phyloP scores from a whole-genome alignment of 2,329 filamentous ascomycete genomes.

The Diplodia seriata region DNA sequence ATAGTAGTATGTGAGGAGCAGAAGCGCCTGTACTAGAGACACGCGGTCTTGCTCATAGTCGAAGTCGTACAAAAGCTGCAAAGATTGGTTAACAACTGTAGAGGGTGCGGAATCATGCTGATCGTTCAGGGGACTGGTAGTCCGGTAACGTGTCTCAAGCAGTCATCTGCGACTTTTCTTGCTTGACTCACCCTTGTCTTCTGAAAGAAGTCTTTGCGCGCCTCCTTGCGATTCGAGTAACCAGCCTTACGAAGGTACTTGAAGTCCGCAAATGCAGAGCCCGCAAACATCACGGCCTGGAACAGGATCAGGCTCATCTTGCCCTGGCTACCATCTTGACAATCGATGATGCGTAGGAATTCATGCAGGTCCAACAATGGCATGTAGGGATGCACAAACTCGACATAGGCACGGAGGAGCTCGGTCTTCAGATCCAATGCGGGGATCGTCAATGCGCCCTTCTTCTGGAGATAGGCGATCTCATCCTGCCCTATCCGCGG shows the following conservation, averaged over 20 bases:
- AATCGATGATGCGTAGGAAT: conserved; percentile 66
- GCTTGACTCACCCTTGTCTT: conserved; percentile 73
- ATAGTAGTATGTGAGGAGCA: conserved; percentile 97
- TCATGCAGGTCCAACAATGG: conserved; percentile 76
- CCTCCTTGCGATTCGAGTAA: conserved; percentile 77
- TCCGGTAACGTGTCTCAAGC: not conserved
- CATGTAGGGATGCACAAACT: conserved; percentile 95
- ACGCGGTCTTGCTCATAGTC: conserved; percentile 93
- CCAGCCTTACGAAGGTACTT: conserved; percentile 77
- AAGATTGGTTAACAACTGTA: conserved; percentile 29
- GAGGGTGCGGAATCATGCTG: conserved; percentile 18
- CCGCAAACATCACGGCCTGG: conserved; percentile 94
- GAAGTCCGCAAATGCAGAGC: conserved; percentile 86
- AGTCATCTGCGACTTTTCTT: conserved; percentile 3
- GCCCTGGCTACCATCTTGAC: conserved; percentile 71
- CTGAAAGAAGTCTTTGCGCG: conserved; percentile 86
- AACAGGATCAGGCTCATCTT: conserved; percentile 86
- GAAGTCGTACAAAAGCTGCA: conserved; percentile 85
- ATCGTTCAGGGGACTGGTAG: conserved; percentile 7
- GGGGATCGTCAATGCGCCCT: conserved; percentile 83
- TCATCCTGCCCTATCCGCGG: conserved; percentile 79
- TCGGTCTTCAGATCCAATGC: conserved; percentile 74
- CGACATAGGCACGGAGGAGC: conserved; percentile 79
- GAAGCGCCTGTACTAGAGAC: conserved; percentile 82
- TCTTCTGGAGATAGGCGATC: conserved; percentile 80